Evolutionary conservation across 2,329 filamentous ascomycete species (phyloP).

Genomic region (Xylariaceae sp.): DNA sequence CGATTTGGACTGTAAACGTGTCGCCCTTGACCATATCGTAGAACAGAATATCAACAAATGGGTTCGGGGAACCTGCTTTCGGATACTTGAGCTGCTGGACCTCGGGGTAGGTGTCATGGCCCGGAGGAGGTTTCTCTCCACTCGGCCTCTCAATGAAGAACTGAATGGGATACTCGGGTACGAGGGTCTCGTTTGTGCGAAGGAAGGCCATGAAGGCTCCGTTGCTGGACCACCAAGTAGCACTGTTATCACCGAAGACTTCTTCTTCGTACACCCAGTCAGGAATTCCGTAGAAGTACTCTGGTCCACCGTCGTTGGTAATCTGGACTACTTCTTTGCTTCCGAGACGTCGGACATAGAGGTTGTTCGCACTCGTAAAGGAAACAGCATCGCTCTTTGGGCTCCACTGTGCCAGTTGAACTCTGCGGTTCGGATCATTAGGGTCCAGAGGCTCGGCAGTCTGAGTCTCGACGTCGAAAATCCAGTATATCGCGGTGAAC

Average conservation of each 20-base stretch:
- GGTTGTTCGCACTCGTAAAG: constrained; percentile 87
- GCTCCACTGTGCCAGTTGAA: constrained; percentile 88
- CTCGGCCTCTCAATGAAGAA: constrained; percentile 89
- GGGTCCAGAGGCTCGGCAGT: constrained; percentile 72
- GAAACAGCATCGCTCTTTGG: constrained; percentile 79
- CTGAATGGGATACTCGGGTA: constrained; percentile 87
- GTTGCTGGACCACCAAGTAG: constrained; percentile 92
- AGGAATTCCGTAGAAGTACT: constrained; percentile 92
- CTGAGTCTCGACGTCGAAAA: constrained; percentile 83
- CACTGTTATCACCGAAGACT: constrained; percentile 71
- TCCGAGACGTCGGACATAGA: constrained; percentile 66
- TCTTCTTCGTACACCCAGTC: constrained; percentile 96
- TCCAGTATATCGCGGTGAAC: constrained; percentile 79
- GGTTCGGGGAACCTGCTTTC: constrained; percentile 90
- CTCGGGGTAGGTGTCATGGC: constrained; percentile 86
- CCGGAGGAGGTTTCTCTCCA: constrained; percentile 59
- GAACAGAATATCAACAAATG: constrained; percentile 79
- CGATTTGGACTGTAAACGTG: constrained; percentile 72
- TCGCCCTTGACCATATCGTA: constrained; percentile 76
- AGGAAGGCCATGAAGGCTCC: constrained; percentile 88
- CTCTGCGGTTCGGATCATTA: constrained; percentile 53
- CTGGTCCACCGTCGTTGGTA: constrained; percentile 77
- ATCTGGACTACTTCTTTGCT: constrained; percentile 62
- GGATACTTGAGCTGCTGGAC: constrained; percentile 93
- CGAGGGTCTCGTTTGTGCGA: constrained; percentile 85